Evolutionary conservation across 495 filamentous ascomycete species (phyloP), one percentile per base, ranked within the genome.

Genomic region (Aspergillus nidulans): DNA sequence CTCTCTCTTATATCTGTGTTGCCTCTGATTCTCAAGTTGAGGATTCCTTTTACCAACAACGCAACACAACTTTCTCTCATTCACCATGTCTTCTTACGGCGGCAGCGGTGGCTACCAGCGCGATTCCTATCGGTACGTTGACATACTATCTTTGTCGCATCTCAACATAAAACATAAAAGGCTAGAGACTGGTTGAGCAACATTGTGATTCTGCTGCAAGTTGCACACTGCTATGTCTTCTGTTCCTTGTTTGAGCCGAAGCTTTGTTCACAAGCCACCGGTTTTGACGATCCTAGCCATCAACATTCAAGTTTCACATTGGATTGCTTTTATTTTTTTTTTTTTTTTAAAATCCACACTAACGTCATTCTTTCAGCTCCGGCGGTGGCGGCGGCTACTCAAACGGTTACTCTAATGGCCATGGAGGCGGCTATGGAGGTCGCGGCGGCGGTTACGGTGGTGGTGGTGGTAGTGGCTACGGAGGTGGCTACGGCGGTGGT

Each of bases 51-150:
- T 46, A 24, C 42, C 20, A 36, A 51, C 28, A 55, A 56, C 23
- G 40, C 56, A 69, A 57, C 65, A 62, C 40, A 58, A 34, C 30
- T 64, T 47, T 24, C 63, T 13, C 64, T 52, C 63, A 56, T 43
- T 58, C 65, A 73, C 61, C 66, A 85, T 89, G 86, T 89, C 85
- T 74, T 90, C 88, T 82, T 83, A 59, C 57, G 50, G 50, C 55
- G 49, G 57, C 36, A 34, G 87, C 62, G 87, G 85, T 63, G 86
- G 86, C 61, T 86, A 72, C 54, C 68, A 66, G 32, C 68, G 79
- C 66, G 70, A 76, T 53, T 72, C 71, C 46, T 75, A 75, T 63
- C 73, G 72, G 71, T 75, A 72, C 56, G 71, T 57, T 39, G 55
- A 18, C 63, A 70, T 54, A 5, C 10, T 34, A 34, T 34, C 30